These are phyloP conservation scores for Hypoxylon rubiginosum DNA, from an alignment of 2,329 filamentous ascomycete genomes.

Conservation along the genomic window DNA sequence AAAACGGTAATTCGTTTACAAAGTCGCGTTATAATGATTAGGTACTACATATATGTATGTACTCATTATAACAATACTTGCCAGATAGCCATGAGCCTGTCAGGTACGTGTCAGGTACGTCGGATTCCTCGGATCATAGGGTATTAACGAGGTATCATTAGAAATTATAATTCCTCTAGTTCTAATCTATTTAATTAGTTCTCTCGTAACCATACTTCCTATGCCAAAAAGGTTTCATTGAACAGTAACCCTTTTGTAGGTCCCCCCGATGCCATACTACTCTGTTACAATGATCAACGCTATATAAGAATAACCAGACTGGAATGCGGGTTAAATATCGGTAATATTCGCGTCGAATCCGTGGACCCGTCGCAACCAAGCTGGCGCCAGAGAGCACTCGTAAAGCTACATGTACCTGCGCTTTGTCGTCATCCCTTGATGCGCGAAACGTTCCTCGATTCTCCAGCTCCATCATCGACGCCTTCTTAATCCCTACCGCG, in stretches of 20 bases:
- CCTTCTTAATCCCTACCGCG: not conserved
- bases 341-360: not conserved
- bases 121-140: not conserved
- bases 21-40: conserved; percentile 1
- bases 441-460: conserved; percentile 28
- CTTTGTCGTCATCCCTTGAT: conserved; percentile 42
- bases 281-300: not conserved
- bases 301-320: not conserved
- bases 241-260: not conserved
- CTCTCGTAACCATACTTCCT: not conserved
- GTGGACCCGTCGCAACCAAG: conserved; percentile 14
- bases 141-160: not conserved
- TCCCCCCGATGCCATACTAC: not conserved
- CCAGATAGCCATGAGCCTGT: not conserved
- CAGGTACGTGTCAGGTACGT: not conserved
- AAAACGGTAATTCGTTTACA: conserved; percentile 17
- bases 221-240: not conserved
- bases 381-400: conserved; percentile 15
- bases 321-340: conserved; percentile 21
- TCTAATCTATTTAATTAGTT: not conserved
- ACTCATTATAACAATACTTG: conserved; percentile 12
- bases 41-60: no score
- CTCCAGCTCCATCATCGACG: conserved; percentile 4
- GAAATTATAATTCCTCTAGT: not conserved
- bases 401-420: conserved; percentile 30